phyloP scores from a whole-genome alignment of 1,284 basidiomycete species.

The Sanguinoderma infundibulare region DNA sequence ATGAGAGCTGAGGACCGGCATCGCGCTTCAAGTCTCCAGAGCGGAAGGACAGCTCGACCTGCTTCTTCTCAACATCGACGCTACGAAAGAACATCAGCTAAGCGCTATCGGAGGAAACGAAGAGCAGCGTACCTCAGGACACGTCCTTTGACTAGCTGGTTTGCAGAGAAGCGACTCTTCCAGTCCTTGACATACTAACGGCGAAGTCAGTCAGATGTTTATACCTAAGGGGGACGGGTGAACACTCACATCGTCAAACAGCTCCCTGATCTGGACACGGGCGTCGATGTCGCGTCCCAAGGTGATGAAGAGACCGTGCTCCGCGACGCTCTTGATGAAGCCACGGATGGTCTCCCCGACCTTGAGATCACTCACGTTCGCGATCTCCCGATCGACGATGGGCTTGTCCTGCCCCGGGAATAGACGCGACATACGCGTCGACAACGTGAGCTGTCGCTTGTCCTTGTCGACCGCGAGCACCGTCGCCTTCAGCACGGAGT shows the following conservation, averaged over 20 bases:
- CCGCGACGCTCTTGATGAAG: constrained; percentile 87
- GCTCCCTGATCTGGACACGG: constrained; percentile 92
- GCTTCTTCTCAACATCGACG: constrained; percentile 68
- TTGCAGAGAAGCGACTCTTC: constrained; percentile 81
- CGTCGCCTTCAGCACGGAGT: constrained; percentile 70
- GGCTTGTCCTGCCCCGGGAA: constrained; percentile 51
- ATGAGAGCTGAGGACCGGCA: constrained; percentile 44
- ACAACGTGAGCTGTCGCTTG: constrained; percentile 76
- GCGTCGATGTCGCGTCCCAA: constrained; percentile 86
- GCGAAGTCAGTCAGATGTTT: not conserved
- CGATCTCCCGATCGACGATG: constrained; percentile 74
- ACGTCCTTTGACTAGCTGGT: constrained; percentile 88
- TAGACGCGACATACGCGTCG: constrained; percentile 77
- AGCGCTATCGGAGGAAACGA: not conserved
- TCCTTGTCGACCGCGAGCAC: constrained; percentile 72
- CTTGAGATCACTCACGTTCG: constrained; percentile 66
- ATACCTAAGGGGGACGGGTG: too few species aligned
- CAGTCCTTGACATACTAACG: constrained; percentile 92
- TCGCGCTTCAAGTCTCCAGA: constrained; percentile 56
- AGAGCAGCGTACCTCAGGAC: constrained; percentile 65
- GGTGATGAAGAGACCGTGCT: constrained; percentile 91
- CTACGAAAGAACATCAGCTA: constrained; percentile 41
- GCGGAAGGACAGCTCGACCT: constrained; percentile 89
- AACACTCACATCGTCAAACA: constrained; percentile 81
- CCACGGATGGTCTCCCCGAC: constrained; percentile 81